Evolutionary conservation across 805 yeast species (phyloP), one percentile per base, ranked within the genome.

Genomic region (Naumovozyma dairenensis): DNA sequence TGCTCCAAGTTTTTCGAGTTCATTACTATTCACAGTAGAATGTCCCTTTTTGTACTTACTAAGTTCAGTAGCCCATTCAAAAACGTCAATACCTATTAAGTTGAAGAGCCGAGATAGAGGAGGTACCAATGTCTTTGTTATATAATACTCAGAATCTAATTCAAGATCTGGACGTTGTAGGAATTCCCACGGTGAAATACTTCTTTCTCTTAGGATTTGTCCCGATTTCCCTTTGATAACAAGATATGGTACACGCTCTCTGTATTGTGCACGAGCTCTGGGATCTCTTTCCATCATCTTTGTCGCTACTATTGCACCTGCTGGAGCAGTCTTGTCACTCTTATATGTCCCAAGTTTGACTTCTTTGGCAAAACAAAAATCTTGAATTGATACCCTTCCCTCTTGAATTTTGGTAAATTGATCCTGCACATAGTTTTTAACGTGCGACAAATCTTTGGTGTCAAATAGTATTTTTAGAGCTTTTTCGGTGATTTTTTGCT

Each of bases 301-400:
- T 40, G 70, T 67, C n/a, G 92, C 80, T 2, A 92, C 68, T 10
- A 77, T 66, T 0, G 98, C 97, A 0, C 97, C 97, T 0, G 97
- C 92, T 1, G 98, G 98, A 2, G 85, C 69, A 33, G 74, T 68
- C 10, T 65, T 62, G 21, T 74, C 80, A 41, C 72, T 76, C 51
- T 81, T 81, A 53, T 92, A 92, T 0, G 79, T 67, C 0, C 97
- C 97, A 29, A 85, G 61, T 36, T 80, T 69, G 3, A 92, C 96
- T 46, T 82, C 95, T 49, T 82, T 83, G 2, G 94, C 87, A 62
- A 92, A 92, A 48, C 94, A 80, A 50, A 86, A 85, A 53, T 92
- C 96, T 40, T 77, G 79, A 10, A 85, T 61, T 1, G 80, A 68
- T 1, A 84, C 72, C 17, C 71, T 68, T 32, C 78, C 81, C n/a